These are phyloP conservation scores for Delitschia confertaspora DNA, from an alignment of 495 filamentous ascomycete genomes.

Conservation along the genomic window DNA sequence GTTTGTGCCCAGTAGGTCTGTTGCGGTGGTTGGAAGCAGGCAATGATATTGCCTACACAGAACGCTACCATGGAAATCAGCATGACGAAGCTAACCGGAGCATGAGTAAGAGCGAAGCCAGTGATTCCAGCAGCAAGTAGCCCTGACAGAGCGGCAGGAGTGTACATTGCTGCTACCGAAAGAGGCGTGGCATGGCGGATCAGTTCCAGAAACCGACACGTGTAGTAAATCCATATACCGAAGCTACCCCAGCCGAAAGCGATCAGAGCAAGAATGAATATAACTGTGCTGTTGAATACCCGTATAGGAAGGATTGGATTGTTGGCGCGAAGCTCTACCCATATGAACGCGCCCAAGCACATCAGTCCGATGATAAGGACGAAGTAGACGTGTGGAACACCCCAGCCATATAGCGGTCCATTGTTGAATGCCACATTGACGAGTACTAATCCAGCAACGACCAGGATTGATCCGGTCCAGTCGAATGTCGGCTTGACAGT, in stretches of 20 bases:
- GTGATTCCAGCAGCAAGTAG: conserved; percentile 26
- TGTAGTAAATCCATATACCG: conserved; percentile 32
- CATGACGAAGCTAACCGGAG: conserved; percentile 30
- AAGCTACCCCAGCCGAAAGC: conserved; percentile 30
- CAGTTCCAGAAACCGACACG: conserved; percentile 19
- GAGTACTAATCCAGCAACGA: conserved; percentile 29
- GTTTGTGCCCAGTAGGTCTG: conserved; percentile 32
- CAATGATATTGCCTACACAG: conserved; percentile 23
- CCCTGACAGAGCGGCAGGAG: conserved; percentile 26
- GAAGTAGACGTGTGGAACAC: conserved; percentile 28
- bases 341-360: conserved; percentile 25
- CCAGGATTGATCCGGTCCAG: conserved; percentile 28
- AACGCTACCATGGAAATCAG: conserved; percentile 30
- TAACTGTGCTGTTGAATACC: conserved; percentile 25
- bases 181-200: conserved; percentile 24
- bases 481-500: conserved; percentile 19
- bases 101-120: conserved; percentile 29
- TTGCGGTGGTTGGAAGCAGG: conserved; percentile 19
- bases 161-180: conserved; percentile 19
- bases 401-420: conserved; percentile 28
- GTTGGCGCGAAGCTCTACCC: conserved; percentile 24
- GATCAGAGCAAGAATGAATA: conserved; percentile 27
- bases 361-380: conserved; percentile 29
- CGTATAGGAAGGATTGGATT: conserved; percentile 28
- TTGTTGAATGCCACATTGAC: conserved; percentile 33